Conservation (phyloP, 2,329 filamentous ascomycete genomes). For the Diaporthe caulivora region DNA sequence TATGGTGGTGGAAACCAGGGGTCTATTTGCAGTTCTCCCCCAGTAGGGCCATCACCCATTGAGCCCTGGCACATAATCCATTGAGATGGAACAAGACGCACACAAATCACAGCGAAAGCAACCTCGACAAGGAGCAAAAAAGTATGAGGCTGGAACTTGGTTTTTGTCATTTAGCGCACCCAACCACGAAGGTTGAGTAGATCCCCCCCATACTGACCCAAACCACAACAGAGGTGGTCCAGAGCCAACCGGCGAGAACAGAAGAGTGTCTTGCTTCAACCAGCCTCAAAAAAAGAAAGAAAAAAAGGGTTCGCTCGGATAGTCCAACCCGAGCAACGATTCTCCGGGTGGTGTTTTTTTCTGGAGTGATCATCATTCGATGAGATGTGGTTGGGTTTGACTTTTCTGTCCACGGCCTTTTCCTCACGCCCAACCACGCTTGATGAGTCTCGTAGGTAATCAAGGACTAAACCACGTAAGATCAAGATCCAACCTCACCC, state of each 20-base stretch:
- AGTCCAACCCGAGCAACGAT: not conserved
- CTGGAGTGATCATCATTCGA: conserved; percentile 27
- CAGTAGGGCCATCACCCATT: not conserved
- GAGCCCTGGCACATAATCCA: not conserved
- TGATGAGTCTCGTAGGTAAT: conserved; percentile 9
- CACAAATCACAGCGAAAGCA: not conserved
- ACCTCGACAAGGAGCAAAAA: not conserved
- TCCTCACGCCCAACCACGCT: not conserved
- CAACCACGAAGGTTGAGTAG: not conserved
- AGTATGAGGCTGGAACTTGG: conserved; percentile 14
- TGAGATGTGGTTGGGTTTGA: conserved; percentile 12
- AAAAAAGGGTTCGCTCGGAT: not conserved
- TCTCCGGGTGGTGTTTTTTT: not conserved
- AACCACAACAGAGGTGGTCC: not conserved
- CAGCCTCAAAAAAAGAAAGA: not conserved
- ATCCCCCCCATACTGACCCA: not conserved
- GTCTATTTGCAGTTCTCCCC: conserved; percentile 38
- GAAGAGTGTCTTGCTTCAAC: conserved; percentile 5
- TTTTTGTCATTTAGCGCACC: conserved; percentile 10
- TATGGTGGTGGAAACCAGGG: not conserved
- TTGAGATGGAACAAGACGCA: not conserved
- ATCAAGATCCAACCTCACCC: conserved; percentile 30
- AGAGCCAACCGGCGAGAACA: not conserved
- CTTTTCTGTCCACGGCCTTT: not conserved
- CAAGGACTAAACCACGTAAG: conserved; percentile 8